A percentile compares a stretch with the other conserved stretches of the same genome.
Conservation (phyloP, 1,284 basidiomycete genomes). For the Cryptococcus sp. region DNA sequence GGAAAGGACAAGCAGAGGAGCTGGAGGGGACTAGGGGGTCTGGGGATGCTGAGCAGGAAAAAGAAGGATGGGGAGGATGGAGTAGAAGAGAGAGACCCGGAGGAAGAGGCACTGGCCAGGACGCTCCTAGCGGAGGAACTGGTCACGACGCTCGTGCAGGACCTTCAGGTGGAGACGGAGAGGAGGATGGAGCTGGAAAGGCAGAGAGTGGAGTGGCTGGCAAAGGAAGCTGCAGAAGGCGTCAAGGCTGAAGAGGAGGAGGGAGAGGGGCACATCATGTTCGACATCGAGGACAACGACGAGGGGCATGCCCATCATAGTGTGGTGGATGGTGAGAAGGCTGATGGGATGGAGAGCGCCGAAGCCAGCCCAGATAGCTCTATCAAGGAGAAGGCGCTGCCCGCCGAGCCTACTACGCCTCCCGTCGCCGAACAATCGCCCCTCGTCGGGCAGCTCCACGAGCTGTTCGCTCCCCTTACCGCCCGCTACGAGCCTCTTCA, state of each 20-base stretch:
- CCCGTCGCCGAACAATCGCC: conserved; percentile 20
- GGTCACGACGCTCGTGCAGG: conserved; percentile 60
- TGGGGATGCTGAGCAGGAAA: not conserved
- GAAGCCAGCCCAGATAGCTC: not conserved
- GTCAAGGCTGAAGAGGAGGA: conserved; percentile 11
- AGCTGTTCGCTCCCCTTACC: conserved; percentile 32
- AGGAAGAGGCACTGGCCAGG: conserved; percentile 54
- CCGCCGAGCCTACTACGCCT: not conserved
- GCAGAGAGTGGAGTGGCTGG: conserved; percentile 47
- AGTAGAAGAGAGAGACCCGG: conserved; percentile 9
- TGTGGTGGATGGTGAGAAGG: not conserved
- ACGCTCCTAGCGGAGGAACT: conserved; percentile 61
- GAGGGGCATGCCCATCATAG: conserved; percentile 1
- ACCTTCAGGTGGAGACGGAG: conserved; percentile 64
- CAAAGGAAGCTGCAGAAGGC: conserved; percentile 39
- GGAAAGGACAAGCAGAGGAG: conserved; percentile 19
- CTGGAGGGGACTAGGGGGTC: conserved; percentile 19
- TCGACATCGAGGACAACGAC: conserved; percentile 10
- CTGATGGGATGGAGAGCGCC: conserved; percentile 1
- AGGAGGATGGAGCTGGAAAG: conserved; percentile 59
- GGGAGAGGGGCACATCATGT: conserved; percentile 12
- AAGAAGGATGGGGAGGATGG: conserved; percentile 6
- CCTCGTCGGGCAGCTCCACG: conserved; percentile 19
- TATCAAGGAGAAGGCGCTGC: not conserved
- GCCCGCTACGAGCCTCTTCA: conserved; percentile 36